Evolutionary conservation across 352 stramenopile genomes (phyloP), one percentile per base, ranked within the genome.

Genomic region (Pythium aphanidermatum): DNA sequence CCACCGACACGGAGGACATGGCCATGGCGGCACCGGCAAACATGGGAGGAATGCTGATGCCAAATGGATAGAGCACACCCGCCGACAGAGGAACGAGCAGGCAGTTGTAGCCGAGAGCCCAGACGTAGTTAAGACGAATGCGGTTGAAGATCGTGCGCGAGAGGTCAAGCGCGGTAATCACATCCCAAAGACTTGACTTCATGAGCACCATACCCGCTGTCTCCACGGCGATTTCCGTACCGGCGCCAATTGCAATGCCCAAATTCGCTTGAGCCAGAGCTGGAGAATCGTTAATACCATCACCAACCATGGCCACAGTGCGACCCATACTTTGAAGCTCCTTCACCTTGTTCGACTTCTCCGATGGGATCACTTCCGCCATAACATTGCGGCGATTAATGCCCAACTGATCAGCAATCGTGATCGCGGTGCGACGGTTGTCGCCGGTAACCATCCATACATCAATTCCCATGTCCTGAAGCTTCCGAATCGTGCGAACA

Each of bases 381-480:
- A 98, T 92, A 1, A 99, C 89, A 31, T 96, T 85, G 44, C 76
- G 58, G n/a, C 72, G 74, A 30, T 77, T 86, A 58, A 99, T 96
- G 38, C 95, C 92, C 24, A 99, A 65, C 35, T 96, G 72, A 21
- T 88, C 62, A 2, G 95, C 96, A 56, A 99, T 93, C 9, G 84
- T 88, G 51, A 83, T 63, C 16, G 97, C 96, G 10, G 96, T 99
- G 20, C 86, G 71, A 17, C 64, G 59, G 66, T 98, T 98, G 67
- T 99, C 97, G 17, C 97, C 97, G n/a, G 96, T 99, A n/a, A 99
- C 68, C 94, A 99, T 99, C 83, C 90, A 98, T 13, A 98, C 86
- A 24, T 98, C 82, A 24, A 98, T 68, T 2, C 87, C 85, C 69
- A 96, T 95, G 28, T 92, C 46, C 46, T 89, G 72, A 28, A 99